phyloP scores from a whole-genome alignment of 345 rosid genomes.

The Litchi chinensis region DNA sequence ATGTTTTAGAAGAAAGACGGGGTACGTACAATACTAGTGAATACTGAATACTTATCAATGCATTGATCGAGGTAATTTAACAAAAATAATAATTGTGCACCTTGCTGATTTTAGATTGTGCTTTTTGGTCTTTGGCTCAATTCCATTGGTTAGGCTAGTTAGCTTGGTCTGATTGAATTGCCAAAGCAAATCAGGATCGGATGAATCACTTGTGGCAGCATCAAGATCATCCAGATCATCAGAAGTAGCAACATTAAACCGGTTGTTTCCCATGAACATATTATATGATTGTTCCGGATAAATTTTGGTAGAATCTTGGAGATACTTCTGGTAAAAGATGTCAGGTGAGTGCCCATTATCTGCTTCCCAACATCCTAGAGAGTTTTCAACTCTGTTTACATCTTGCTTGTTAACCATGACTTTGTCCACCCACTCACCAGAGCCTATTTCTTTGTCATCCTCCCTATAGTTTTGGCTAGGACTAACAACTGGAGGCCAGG shows the following conservation, averaged over 20 bases:
- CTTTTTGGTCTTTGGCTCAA: slow-evolving; percentile 52
- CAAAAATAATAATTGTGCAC: slow-evolving; percentile 20
- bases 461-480: slow-evolving; percentile 62
- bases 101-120: slow-evolving; percentile 56
- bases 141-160: slow-evolving; percentile 44
- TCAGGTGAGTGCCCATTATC: slow-evolving; percentile 51
- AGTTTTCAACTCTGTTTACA: slow-evolving; percentile 37
- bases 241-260: slow-evolving; percentile 34
- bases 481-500: slow-evolving; percentile 87
- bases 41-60: not conserved
- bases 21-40: not conserved
- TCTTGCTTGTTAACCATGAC: slow-evolving; percentile 97
- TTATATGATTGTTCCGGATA: slow-evolving; percentile 70
- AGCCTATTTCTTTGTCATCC: slow-evolving; percentile 66
- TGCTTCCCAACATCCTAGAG: slow-evolving; percentile 63
- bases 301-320: slow-evolving; percentile 65
- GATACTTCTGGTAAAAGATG: slow-evolving; percentile 64
- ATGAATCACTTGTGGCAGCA: slow-evolving; percentile 88
- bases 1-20: not conserved
- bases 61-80: not conserved
- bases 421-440: slow-evolving; percentile 93
- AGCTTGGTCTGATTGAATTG: slow-evolving; percentile 77
- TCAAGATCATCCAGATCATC: slow-evolving; percentile 75
- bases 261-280: slow-evolving; percentile 56
- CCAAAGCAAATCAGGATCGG: slow-evolving; percentile 92